Percentiles rank a stretch among this genome's conserved stretches.
phyloP scores from a whole-genome alignment of 1,284 basidiomycete species.

The Golubevia pallescens region DNA sequence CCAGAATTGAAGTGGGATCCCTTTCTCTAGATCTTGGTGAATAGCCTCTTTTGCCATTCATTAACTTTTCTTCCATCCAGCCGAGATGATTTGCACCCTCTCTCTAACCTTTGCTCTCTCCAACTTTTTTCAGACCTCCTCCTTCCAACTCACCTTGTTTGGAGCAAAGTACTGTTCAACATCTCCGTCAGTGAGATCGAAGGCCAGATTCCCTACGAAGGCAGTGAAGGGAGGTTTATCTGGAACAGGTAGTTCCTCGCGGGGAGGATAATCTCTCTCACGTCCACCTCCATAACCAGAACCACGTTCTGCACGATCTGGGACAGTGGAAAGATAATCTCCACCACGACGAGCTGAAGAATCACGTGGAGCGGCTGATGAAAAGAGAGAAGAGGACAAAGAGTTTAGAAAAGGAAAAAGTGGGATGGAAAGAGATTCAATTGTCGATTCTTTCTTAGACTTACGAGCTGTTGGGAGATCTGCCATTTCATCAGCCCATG shows the following conservation, averaged over 20 bases:
- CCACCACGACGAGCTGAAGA: slow-evolving; percentile 21
- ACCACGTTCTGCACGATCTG: slow-evolving; percentile 29
- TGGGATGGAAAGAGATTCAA: background rate
- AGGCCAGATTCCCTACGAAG: slow-evolving; percentile 92
- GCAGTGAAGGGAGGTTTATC: slow-evolving; percentile 92
- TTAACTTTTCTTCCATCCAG: no score
- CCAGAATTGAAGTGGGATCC: no score
- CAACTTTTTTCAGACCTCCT: no score
- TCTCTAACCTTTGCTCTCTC: no score
- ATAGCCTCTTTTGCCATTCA: no score
- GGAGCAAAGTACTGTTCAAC: no score
- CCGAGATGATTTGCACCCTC: no score
- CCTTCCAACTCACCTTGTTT: slow-evolving; percentile 18
- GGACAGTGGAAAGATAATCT: slow-evolving; percentile 30
- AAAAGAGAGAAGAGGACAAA: background rate
- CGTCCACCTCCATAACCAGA: slow-evolving; percentile 16
- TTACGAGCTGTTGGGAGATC: slow-evolving; percentile 52
- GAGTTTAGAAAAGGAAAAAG: slow-evolving; percentile 8
- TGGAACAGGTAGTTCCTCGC: slow-evolving; percentile 93
- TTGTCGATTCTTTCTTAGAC: background rate
- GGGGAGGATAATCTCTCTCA: slow-evolving; percentile 60
- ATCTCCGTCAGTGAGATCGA: slow-evolving; percentile 92
- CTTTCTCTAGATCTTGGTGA: no score
- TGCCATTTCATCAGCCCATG: slow-evolving; percentile 63
- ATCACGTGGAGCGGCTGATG: slow-evolving; percentile 7